A percentile compares a stretch with the other conserved stretches of the same genome.
Evolutionary conservation across 768 basidiomycete genomes (phyloP).

Genomic region (Amanita inopinata): DNA sequence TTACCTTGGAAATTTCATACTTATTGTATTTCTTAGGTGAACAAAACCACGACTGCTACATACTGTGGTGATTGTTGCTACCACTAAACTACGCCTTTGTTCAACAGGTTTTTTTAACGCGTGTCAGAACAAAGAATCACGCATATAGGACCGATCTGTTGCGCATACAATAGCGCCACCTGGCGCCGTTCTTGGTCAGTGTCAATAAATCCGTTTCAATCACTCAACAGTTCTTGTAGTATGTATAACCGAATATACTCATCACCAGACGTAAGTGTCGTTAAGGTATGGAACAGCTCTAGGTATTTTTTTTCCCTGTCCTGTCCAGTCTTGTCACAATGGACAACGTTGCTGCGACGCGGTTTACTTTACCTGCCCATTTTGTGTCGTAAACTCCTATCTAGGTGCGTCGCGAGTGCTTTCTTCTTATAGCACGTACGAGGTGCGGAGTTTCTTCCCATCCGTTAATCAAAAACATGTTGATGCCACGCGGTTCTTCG

Average conservation of each 20-base stretch:
- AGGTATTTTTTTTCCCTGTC: too few species aligned
- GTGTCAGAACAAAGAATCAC: not conserved
- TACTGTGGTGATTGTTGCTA: not conserved
- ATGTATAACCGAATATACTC: not conserved
- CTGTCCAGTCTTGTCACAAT: too few species aligned
- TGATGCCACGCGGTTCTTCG: constrained; percentile 1
- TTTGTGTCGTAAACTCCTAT: not conserved
- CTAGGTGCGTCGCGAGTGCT: not conserved
- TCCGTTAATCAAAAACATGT: not conserved
- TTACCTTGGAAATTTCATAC: constrained; percentile 1
- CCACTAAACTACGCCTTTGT: not conserved
- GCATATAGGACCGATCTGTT: not conserved
- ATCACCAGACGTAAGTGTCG: too few species aligned
- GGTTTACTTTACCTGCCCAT: too few species aligned
- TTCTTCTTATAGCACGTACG: not conserved
- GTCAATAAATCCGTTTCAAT: not conserved
- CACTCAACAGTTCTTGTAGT: not conserved
- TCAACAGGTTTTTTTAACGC: too few species aligned
- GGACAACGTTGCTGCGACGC: too few species aligned
- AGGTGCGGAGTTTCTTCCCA: not conserved
- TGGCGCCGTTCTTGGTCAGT: not conserved
- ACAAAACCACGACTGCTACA: not conserved
- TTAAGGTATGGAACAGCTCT: too few species aligned
- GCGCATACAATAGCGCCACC: not conserved
- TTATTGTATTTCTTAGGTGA: not conserved